Percentiles rank a stretch among this genome's conserved stretches.
These are phyloP conservation scores for Aspergillus piperis DNA, from an alignment of 2,329 filamentous ascomycete species.

Conservation along the genomic window DNA sequence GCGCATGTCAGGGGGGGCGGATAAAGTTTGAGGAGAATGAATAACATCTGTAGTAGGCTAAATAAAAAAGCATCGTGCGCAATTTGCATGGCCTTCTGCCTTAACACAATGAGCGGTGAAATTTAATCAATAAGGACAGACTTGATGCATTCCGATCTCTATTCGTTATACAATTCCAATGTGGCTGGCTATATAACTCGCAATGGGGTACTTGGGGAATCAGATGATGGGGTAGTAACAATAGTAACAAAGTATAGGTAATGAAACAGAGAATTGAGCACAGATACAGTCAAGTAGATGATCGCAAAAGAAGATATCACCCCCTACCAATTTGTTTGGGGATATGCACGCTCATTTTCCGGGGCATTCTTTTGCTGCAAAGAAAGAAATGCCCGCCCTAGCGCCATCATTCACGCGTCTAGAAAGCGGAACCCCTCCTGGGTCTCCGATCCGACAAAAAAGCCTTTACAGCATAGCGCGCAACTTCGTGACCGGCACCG, in stretches of 20 bases:
- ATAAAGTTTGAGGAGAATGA: not conserved
- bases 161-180: slow-evolving; percentile 1
- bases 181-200: not conserved
- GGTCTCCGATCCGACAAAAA: not conserved
- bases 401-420: slow-evolving; percentile 12
- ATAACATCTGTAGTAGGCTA: not conserved
- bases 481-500: slow-evolving; percentile 36
- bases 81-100: too few species aligned
- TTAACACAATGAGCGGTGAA: not conserved
- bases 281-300: not conserved
- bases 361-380: not conserved
- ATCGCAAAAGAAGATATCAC: not conserved
- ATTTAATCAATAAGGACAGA: not conserved
- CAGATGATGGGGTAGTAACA: not conserved
- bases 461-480: slow-evolving; percentile 34
- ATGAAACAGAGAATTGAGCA: not conserved
- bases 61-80: not conserved
- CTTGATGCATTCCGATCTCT: not conserved
- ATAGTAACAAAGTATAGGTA: not conserved
- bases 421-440: slow-evolving; percentile 8
- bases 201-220: not conserved
- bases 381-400: not conserved
- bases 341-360: not conserved
- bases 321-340: not conserved
- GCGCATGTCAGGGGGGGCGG: not conserved